Evolutionary conservation across 257 asterid species (phyloP), one percentile per base, ranked within the genome.

Genomic region (Rauvolfia tetraphylla): DNA sequence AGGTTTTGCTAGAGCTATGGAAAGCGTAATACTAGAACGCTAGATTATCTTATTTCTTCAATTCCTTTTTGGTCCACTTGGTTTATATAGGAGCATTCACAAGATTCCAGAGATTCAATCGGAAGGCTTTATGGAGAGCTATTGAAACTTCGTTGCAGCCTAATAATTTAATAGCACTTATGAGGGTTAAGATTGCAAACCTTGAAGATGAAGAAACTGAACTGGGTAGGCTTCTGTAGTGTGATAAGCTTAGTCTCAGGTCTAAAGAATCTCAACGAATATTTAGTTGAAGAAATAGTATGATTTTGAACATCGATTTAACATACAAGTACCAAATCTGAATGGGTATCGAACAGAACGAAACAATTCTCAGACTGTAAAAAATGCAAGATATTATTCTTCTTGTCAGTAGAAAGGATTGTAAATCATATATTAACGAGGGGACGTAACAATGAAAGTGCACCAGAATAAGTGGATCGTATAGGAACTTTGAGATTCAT

Each of bases 101-200:
- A 5, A 15, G 6, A 4, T 67, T 38, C 29, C 8, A 38, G 51
- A 22, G 11, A 38, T 3, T 38, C 25, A 22, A 13, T 66, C 25
- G 51, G 49, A 36, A 36, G 71, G 49, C 71, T 39, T 53, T 29
- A 61, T 66, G 71, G 39, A 66, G 51, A 66, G 31, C n/a, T 27
- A 20, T 1, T 5, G 31, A 22, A 9, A 11, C 12, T 49, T 65
- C 22, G 42, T 65, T 65, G 8, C 25, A 11, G 49, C 14, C 48
- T 7, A 18, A 20, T 20, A 10, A 66, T 41, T 22, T 27, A 67
- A 67, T 9, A 22, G 49, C 31, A 67, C 18, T 67, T 38, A 9
- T 1, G 18, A 38, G 72, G 51, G 18, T 66, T 38, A 66, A 66
- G 31, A 38, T 9, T 17, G 9, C 22, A 20, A 38, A 38, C 22